Evolutionary conservation across 1,284 basidiomycete genomes (phyloP), one percentile per base, ranked within the genome.

Genomic region (Takashimella tepidaria): DNA sequence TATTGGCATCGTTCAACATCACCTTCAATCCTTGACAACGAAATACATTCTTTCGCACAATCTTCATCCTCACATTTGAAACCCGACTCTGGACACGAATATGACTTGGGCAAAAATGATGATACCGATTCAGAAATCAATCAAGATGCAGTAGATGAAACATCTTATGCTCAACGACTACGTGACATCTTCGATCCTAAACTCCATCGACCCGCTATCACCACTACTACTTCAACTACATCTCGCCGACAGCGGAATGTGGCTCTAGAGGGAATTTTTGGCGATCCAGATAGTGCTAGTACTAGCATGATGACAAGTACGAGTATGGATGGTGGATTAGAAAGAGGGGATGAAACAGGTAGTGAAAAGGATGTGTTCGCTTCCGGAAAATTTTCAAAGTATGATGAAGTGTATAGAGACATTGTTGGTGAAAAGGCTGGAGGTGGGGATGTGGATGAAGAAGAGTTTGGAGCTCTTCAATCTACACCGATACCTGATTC

Each of bases 391-490:
- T 8, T 23, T 19, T 6, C 42, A 23, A 23, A 56, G 2, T 65
- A 65, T 41, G 51, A 61, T 3, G 55, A 55, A 16, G 58, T 51
- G 1, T 62, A 58, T 22, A 46, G 53, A 24, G 58, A 62, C 5
- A 62, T 67, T 16, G 42, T 68, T 31, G 59, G 57, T n/a, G 52
- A 45, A 13, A 45, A 50, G 37, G 51, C 24, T 13, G 21, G 46
- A 46, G 5, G 55, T 25, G 11, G 50, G 45, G 5, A 51, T 50
- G 31, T 37, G 5, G 64, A 55, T 8, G 66, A 69, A 5, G 71
- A 70, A 25, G 71, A 74, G 46, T 65, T 68, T 57, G 67, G 65
- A 2, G 50, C 46, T 4, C 42, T 55, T 31, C 49, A 16, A 16
- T 8, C 31, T 8, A 37, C 31, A 16, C 31, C 31, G 31, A 37